Percentiles rank a stretch among this genome's conserved stretches.
These are phyloP conservation scores for Sugiyamaella chiloensis DNA, from an alignment of 805 yeast species.

Conservation along the genomic window DNA sequence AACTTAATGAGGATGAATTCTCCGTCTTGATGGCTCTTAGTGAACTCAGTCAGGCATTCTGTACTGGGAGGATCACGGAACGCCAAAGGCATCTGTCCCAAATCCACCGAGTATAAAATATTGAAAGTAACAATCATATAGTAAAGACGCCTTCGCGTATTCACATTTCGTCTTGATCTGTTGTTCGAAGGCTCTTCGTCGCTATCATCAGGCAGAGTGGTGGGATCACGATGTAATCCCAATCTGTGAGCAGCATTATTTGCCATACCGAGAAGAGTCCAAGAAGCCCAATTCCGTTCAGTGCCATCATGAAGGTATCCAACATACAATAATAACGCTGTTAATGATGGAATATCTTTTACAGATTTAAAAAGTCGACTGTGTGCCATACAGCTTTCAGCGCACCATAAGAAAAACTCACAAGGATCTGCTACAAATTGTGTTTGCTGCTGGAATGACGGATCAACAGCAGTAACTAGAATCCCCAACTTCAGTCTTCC, in stretches of 20 bases:
- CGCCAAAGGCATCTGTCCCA: constrained; percentile 14
- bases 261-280: constrained; percentile 19
- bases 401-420: constrained; percentile 17
- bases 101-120: constrained; percentile 11
- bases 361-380: constrained; percentile 5
- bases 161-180: not conserved
- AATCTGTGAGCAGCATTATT: constrained; percentile 14
- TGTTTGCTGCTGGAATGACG: constrained; percentile 7
- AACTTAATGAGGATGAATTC: constrained; percentile 10
- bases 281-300: constrained; percentile 15
- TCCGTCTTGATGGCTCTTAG: constrained; percentile 8
- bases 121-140: constrained; percentile 8
- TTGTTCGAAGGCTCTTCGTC: not conserved
- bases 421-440: constrained; percentile 18
- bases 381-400: constrained; percentile 12
- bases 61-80: constrained; percentile 8
- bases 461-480: constrained; percentile 5
- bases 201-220: not conserved
- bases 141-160: constrained; percentile 8
- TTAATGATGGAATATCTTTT: constrained; percentile 6
- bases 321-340: constrained; percentile 8
- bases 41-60: not conserved
- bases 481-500: constrained; percentile 4
- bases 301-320: constrained; percentile 16
- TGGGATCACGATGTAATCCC: constrained; percentile 17